Evolutionary conservation across 768 basidiomycete species (phyloP).

Genomic region (Tulasnella sp.): DNA sequence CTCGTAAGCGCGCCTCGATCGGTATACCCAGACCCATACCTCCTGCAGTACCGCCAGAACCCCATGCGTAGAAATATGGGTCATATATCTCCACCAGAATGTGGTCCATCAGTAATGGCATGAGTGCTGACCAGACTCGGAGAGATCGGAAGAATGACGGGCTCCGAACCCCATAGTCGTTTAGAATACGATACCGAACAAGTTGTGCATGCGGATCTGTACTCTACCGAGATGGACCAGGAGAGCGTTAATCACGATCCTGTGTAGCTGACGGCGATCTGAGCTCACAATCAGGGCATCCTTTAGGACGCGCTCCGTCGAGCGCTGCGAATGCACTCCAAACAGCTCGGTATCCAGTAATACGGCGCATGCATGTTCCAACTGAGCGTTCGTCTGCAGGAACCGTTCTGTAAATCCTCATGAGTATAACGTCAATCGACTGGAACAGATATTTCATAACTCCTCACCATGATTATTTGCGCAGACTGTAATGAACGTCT

Average conservation of each 20-base stretch:
- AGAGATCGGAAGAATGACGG: constrained; percentile 62
- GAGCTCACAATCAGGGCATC: constrained; percentile 53
- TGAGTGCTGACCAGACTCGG: constrained; percentile 70
- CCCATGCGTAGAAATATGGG: constrained; percentile 42
- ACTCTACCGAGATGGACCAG: constrained; percentile 36
- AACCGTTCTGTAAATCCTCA: constrained; percentile 53
- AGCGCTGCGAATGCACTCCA: constrained; percentile 80
- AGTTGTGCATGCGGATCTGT: constrained; percentile 79
- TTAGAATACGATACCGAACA: constrained; percentile 67
- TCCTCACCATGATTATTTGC: constrained; percentile 70
- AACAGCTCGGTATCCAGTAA: constrained; percentile 82
- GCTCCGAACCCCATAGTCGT: constrained; percentile 60
- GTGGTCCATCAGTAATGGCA: constrained; percentile 78
- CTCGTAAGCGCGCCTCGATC: constrained; percentile 73
- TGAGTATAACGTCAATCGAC: not conserved
- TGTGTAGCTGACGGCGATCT: not conserved
- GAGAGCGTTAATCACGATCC: constrained; percentile 5
- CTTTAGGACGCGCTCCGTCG: constrained; percentile 67
- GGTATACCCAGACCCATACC: constrained; percentile 37
- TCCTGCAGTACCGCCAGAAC: constrained; percentile 30
- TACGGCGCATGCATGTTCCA: constrained; percentile 69
- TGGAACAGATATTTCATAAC: constrained; percentile 1
- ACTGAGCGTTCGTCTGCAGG: constrained; percentile 68
- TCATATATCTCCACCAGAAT: constrained; percentile 74
- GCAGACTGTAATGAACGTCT: constrained; percentile 66